Conservation (phyloP, 2,329 filamentous ascomycete species). For the Pseudogymnoascus sp. region DNA sequence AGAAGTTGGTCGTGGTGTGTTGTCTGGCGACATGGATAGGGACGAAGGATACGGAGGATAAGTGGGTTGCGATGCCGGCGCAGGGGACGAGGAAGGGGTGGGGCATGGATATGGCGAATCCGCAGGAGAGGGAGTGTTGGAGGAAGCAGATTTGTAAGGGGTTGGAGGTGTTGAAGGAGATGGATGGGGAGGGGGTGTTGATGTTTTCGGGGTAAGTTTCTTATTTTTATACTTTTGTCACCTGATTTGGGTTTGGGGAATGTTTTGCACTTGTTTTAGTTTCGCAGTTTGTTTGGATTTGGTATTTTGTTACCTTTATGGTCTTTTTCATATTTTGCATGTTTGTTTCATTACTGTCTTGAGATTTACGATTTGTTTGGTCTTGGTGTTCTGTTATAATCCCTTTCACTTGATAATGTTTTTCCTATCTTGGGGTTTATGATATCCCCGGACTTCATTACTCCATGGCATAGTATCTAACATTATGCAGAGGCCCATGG, state of each 20-base stretch:
- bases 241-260: no score
- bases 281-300: not conserved
- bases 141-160: slow-evolving; percentile 1
- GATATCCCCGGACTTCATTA: not conserved
- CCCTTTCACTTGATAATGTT: not conserved
- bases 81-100: not conserved
- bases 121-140: not conserved
- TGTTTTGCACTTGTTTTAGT: not conserved
- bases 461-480: not conserved
- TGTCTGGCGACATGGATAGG: not conserved
- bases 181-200: not conserved
- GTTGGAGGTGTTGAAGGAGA: not conserved
- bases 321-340: not conserved
- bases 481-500: not conserved
- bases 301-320: not conserved
- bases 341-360: not conserved
- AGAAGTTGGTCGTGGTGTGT: not conserved
- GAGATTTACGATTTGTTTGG: not conserved
- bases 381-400: not conserved
- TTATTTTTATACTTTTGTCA: not conserved
- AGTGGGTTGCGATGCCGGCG: not conserved
- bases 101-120: not conserved
- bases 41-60: not conserved
- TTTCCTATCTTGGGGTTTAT: not conserved
- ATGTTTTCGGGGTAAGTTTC: not conserved